Percentiles rank a stretch among this genome's conserved stretches.
Conservation (phyloP, 306 rosid genomes). For the Sicyos baderoa region DNA sequence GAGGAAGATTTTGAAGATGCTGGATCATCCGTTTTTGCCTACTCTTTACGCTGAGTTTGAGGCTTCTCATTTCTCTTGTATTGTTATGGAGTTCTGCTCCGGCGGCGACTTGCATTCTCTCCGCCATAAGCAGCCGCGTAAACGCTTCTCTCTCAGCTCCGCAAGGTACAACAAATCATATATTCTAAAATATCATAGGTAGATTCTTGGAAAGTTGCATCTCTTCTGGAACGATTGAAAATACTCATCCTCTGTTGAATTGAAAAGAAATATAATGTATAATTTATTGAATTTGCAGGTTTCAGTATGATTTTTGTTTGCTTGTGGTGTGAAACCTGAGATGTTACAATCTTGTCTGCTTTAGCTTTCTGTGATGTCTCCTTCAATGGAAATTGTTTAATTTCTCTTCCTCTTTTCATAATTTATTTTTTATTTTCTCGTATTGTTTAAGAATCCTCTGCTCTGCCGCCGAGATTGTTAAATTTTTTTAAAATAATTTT, state of each 20-base stretch:
- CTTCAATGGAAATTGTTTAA: slow-evolving; percentile 19
- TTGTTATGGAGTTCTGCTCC: slow-evolving; percentile 93
- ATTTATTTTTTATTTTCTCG: background rate
- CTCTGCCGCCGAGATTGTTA: slow-evolving; percentile 20
- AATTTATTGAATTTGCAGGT: background rate
- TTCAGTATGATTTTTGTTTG: slow-evolving; percentile 25
- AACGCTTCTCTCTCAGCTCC: slow-evolving; percentile 68
- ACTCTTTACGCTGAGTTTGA: slow-evolving; percentile 88
- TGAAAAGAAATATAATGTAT: background rate
- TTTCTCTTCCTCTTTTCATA: background rate
- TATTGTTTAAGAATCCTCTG: background rate
- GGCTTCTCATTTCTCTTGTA: slow-evolving; percentile 83
- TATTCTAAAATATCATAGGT: background rate
- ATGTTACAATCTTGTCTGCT: slow-evolving; percentile 34
- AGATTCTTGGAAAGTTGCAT: slow-evolving; percentile 3
- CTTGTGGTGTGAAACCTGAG: slow-evolving; percentile 23
- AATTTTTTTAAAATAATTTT: background rate
- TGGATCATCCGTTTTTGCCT: slow-evolving; percentile 88
- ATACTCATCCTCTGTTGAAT: background rate
- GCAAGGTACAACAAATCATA: slow-evolving; percentile 47
- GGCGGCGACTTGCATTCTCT: slow-evolving; percentile 94
- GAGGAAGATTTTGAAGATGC: slow-evolving; percentile 81
- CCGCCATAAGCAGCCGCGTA: slow-evolving; percentile 53
- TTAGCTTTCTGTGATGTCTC: slow-evolving; percentile 23
- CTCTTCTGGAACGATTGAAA: slow-evolving; percentile 7